Percentiles rank a stretch among this genome's conserved stretches.
These are phyloP conservation scores for Aspergillus glaucus DNA, from an alignment of 2,329 filamentous ascomycete genomes.

Conservation along the genomic window DNA sequence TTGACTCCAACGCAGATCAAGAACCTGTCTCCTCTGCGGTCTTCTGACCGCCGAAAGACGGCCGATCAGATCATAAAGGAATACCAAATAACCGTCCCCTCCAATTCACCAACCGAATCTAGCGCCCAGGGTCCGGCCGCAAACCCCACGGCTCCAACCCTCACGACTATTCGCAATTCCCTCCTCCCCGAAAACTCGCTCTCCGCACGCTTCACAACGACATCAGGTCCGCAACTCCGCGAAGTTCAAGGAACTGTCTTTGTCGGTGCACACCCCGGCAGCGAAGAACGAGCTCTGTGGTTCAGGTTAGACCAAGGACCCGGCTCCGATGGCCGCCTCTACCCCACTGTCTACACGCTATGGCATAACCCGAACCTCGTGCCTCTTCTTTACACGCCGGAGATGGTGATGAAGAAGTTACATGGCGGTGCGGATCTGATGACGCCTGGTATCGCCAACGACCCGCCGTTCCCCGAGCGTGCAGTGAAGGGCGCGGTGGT, in stretches of 20 bases:
- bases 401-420: slow-evolving; percentile 54
- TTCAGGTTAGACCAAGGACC: slow-evolving; percentile 53
- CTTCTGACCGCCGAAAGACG: slow-evolving; percentile 60
- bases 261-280: slow-evolving; percentile 52
- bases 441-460: slow-evolving; percentile 60
- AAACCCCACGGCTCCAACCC: slow-evolving; percentile 41
- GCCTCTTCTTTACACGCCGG: slow-evolving; percentile 58
- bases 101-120: slow-evolving; percentile 23
- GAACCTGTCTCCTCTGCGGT: slow-evolving; percentile 58
- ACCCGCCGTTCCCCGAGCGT: slow-evolving; percentile 55
- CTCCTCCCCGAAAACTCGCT: slow-evolving; percentile 58
- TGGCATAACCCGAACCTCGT: slow-evolving; percentile 59
- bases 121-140: slow-evolving; percentile 35
- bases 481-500: slow-evolving; percentile 57
- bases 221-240: slow-evolving; percentile 55
- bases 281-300: slow-evolving; percentile 59
- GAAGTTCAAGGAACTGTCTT: slow-evolving; percentile 60
- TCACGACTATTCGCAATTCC: slow-evolving; percentile 49
- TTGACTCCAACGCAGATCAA: slow-evolving; percentile 49
- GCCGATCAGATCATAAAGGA: slow-evolving; percentile 62
- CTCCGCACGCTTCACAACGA: slow-evolving; percentile 60
- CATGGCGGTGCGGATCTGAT: slow-evolving; percentile 61
- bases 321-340: slow-evolving; percentile 35
- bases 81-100: slow-evolving; percentile 48
- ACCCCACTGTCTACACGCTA: slow-evolving; percentile 56